A percentile compares a stretch with the other conserved stretches of the same genome.
Evolutionary conservation across 83 land plant species (phyloP).

Genomic region (Picea abies): DNA sequence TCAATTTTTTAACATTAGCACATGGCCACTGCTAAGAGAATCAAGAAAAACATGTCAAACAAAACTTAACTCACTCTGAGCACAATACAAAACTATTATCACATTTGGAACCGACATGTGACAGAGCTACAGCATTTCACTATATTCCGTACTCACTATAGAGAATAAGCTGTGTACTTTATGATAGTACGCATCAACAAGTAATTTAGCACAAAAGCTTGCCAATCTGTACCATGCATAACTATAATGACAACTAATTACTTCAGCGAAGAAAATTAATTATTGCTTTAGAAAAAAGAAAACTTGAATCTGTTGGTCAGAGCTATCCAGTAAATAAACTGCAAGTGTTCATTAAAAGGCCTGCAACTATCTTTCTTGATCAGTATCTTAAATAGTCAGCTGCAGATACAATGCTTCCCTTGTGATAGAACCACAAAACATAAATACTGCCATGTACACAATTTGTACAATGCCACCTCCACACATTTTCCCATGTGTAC

Average conservation of each 20-base stretch:
- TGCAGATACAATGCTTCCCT: background rate
- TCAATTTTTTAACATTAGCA: background rate
- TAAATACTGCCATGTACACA: background rate
- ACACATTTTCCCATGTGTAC: background rate
- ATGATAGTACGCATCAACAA: background rate
- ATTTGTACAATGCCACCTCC: constrained; percentile 5
- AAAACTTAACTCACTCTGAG: background rate
- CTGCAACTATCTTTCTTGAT: background rate
- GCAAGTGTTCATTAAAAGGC: background rate
- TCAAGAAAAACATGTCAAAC: background rate
- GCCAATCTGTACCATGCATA: background rate
- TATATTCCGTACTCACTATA: background rate
- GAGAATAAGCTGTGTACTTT: background rate
- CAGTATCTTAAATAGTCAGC: background rate
- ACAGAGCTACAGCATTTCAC: background rate
- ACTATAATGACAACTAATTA: background rate
- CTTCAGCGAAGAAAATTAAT: background rate
- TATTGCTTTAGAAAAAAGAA: background rate
- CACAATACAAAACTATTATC: background rate
- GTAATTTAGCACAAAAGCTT: background rate
- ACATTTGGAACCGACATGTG: background rate
- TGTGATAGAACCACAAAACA: background rate
- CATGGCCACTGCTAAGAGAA: background rate
- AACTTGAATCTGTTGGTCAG: constrained; percentile 2
- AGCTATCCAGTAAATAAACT: background rate